Evolutionary conservation across 805 yeast genomes (phyloP).

Genomic region (Candida pseudoglaebosa): DNA sequence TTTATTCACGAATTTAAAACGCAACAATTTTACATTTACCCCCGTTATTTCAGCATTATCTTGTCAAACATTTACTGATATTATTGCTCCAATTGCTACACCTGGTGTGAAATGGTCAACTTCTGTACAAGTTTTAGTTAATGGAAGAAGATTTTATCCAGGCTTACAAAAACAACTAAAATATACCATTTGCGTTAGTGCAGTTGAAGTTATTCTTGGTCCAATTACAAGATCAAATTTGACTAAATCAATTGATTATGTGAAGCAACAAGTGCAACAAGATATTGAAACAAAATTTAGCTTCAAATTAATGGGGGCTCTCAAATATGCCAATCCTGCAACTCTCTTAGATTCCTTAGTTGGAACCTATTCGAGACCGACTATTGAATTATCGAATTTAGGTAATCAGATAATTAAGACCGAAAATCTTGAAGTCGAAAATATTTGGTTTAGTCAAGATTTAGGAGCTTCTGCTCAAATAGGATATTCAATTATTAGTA

Average conservation of each 20-base stretch:
- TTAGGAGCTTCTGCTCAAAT: slow-evolving; percentile 13
- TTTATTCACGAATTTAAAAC: slow-evolving; percentile 11
- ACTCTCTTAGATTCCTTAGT: slow-evolving; percentile 8
- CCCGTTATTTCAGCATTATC: slow-evolving; percentile 16
- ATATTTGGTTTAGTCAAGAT: slow-evolving; percentile 18
- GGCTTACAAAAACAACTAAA: slow-evolving; percentile 5
- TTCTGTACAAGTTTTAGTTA: slow-evolving; percentile 9
- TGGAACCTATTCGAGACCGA: slow-evolving; percentile 10
- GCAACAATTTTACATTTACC: slow-evolving; percentile 16
- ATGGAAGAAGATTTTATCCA: slow-evolving; percentile 16
- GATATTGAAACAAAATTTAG: slow-evolving; percentile 9
- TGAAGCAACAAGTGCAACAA: not conserved
- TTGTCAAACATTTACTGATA: slow-evolving; percentile 12
- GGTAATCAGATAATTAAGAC: slow-evolving; percentile 11
- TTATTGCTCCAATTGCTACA: slow-evolving; percentile 8
- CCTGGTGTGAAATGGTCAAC: not conserved
- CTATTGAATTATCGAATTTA: slow-evolving; percentile 18
- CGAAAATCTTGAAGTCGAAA: slow-evolving; percentile 9
- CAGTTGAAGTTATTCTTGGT: slow-evolving; percentile 11
- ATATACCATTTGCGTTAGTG: slow-evolving; percentile 10
- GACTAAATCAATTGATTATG: not conserved
- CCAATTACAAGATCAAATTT: slow-evolving; percentile 2
- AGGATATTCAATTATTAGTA: slow-evolving; percentile 11
- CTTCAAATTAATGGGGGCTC: slow-evolving; percentile 12
- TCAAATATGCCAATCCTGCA: slow-evolving; percentile 11